phyloP scores from a whole-genome alignment of 345 rosid genomes.

The Gossypium anomalum region DNA sequence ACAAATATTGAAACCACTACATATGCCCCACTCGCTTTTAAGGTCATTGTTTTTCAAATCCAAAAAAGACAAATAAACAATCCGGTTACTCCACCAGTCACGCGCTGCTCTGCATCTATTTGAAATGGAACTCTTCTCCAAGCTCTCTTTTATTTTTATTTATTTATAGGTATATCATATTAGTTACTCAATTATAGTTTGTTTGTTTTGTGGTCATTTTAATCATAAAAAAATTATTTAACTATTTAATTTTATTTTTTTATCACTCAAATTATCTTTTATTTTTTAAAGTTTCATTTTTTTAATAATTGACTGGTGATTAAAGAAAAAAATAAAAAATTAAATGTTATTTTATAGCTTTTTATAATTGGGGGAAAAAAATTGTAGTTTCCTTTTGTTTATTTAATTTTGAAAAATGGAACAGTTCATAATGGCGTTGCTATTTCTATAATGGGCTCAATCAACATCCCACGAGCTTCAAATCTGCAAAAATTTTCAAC shows the following conservation, averaged over 20 bases:
- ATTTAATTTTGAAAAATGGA: neutral
- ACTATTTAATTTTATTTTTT: no score
- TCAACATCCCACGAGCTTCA: slow-evolving; percentile 61
- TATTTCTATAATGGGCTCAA: slow-evolving; percentile 27
- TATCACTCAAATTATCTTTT: no score
- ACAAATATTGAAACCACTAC: neutral
- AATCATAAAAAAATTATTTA: no score
- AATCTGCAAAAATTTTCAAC: slow-evolving; percentile 22
- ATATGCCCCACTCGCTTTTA: slow-evolving; percentile 16
- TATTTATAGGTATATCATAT: no score
- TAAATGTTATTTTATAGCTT: no score
- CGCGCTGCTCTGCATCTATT: slow-evolving; percentile 10
- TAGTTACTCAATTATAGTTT: no score
- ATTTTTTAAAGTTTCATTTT: no score
- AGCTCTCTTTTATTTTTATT: neutral
- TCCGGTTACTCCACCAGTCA: neutral
- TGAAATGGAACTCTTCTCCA: neutral
- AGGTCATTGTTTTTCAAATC: neutral
- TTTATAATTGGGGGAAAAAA: no score
- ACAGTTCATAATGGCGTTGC: slow-evolving; percentile 19
- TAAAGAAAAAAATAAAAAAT: no score
- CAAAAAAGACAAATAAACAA: slow-evolving; percentile 9
- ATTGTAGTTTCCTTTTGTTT: neutral
- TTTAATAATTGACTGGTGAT: no score
- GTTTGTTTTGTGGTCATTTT: no score